Evolutionary conservation across 805 yeast species (phyloP).

Genomic region (Lachancea thermotolerans): DNA sequence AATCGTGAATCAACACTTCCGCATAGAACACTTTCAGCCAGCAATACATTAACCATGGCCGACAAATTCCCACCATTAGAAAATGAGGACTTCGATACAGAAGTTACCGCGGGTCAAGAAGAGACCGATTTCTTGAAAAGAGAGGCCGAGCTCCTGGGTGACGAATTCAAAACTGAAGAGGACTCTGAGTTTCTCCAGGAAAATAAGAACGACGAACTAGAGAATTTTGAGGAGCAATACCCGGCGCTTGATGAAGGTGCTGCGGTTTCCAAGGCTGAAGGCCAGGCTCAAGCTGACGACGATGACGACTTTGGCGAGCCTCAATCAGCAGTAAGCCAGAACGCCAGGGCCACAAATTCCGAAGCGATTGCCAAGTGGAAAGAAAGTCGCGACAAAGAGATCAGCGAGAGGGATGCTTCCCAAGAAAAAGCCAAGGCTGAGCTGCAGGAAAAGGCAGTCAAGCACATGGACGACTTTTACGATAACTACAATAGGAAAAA

Average conservation of each 20-base stretch:
- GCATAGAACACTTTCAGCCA: background rate
- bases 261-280: slow-evolving; percentile 3
- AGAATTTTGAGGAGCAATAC: slow-evolving; percentile 57
- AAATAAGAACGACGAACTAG: slow-evolving; percentile 38
- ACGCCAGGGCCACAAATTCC: slow-evolving; percentile 25
- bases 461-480: slow-evolving; percentile 84
- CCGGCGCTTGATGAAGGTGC: slow-evolving; percentile 36
- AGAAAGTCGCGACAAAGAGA: slow-evolving; percentile 70
- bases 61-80: slow-evolving; percentile 73
- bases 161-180: slow-evolving; percentile 61
- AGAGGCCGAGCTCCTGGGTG: slow-evolving; percentile 63
- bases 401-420: slow-evolving; percentile 69
- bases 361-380: slow-evolving; percentile 71
- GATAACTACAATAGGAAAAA: slow-evolving; percentile 83
- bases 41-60: slow-evolving; percentile 40
- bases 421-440: slow-evolving; percentile 57
- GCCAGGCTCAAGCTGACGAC: background rate
- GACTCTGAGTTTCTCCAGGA: slow-evolving; percentile 43
- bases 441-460: slow-evolving; percentile 67
- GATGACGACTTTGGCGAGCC: slow-evolving; percentile 37
- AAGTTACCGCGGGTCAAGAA: slow-evolving; percentile 31
- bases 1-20: background rate
- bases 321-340: slow-evolving; percentile 14
- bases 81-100: slow-evolving; percentile 31
- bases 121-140: slow-evolving; percentile 57